Evolutionary conservation across 2,329 filamentous ascomycete genomes (phyloP), one percentile per base, ranked within the genome.

Genomic region (Xylaria multiplex): DNA sequence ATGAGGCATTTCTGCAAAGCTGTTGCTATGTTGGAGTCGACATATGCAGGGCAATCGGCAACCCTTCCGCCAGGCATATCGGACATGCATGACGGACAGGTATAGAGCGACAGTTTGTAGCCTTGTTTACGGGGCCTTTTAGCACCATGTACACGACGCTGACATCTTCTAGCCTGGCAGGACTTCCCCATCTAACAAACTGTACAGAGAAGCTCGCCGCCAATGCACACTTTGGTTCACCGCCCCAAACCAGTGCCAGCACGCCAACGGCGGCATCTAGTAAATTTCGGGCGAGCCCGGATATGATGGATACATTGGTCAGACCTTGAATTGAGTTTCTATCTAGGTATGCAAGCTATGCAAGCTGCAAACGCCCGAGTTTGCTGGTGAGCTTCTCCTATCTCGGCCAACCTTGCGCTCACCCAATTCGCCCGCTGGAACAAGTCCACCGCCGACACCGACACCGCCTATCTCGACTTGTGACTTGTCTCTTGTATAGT

Each of bases 1-100:
- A 69, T 70, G 68, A 70, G 68, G 68, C 61, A 70, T 70, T 70
- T 70, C 66, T 68, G 60, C 60, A 55, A 54, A 60, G 24, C 37
- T 32, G 49, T 35, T 50, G 52, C 53, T 35, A 48, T 67, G 59
- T 69, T 65, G 67, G 65, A 63, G 67, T 63, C 65, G 49, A 60
- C 16, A 52, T 55, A 60, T 62, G 68, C 68, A 69, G 50, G 54
- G 65, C 65, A 58, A 49, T 65, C 68, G 68, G 68, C 64, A 69
- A 35, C 63, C 43, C 57, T 66, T 68, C 66, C 66, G 63, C 58
- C 58, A 64, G 63, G 61, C 55, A 63, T 58, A 46, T 55, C 46
- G 43, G 59, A 57, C 57, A 66, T 68, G 65, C 62, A 67, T 67
- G 58, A 54, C 46, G 46, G 59, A 59, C 48, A 45, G 46, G 42